Evolutionary conservation across 331 rosid genomes (phyloP), one percentile per base, ranked within the genome.

Genomic region (Ulmus americana): DNA sequence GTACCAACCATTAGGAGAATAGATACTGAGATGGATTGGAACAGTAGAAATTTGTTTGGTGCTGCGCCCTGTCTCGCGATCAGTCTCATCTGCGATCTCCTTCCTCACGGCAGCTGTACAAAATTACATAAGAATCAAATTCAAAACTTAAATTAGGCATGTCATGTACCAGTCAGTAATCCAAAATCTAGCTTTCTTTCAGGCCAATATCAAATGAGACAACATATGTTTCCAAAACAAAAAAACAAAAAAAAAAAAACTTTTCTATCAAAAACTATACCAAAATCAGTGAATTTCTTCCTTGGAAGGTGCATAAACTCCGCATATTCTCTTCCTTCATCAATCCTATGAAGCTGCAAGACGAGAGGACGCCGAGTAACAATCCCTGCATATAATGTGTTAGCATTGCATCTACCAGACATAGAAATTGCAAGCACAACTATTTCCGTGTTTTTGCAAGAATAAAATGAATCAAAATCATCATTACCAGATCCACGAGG

Each of bases 31-130:
- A 72, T 82, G 86, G 49, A 78, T 82, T 5, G 86, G 86, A 55
- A 78, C 83, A 11, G 58, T 74, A 20, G 83, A 82, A 65, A 82
- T 82, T 13, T 68, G 79, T 54, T 78, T 82, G 18, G 72, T 54
- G 45, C 69, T 52, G 20, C 70, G 77, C 49, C 86, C 86, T 0
- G 86, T 82, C 46, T 78, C 81, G 45, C 86, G 66, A 63, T 82
- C 86, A 5, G 86, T 82, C 74, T 82, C 86, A 18, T 82, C 86
- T 15, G 79, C 51, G 54, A 82, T 82, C 63, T 82, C 86, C 64
- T 78, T 67, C 69, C 97, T 80, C 69, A 84, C 95, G 57, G 85
- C 76, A 79, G 95, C 97, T 88, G 73, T 55, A 80, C 28, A 59
- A n/a, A 22, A 41, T 18, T 14, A 15, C 39, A 40, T 28, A 45